These are phyloP conservation scores for Eremochloa ophiuroides DNA, from an alignment of 176 grass and related monocot species.

Conservation along the genomic window DNA sequence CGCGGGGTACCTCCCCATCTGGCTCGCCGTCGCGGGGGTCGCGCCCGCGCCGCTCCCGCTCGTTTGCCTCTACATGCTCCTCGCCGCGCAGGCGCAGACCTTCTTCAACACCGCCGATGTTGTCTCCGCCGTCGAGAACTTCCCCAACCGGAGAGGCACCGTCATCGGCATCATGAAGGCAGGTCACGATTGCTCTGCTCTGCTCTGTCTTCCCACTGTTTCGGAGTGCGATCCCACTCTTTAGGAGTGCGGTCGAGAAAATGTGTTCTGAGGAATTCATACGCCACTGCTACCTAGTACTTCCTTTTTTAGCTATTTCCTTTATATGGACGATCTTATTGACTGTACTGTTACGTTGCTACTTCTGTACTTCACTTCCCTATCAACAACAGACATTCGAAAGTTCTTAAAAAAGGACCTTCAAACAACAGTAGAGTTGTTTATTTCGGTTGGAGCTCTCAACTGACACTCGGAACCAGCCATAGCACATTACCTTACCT, in stretches of 20 bases:
- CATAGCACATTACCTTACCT: too few species aligned
- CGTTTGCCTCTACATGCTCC: slow-evolving; percentile 77
- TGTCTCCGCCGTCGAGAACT: slow-evolving; percentile 87
- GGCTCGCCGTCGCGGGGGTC: slow-evolving; percentile 61
- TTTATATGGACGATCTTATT: too few species aligned
- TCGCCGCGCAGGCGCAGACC: slow-evolving; percentile 89
- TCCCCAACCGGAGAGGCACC: slow-evolving; percentile 70
- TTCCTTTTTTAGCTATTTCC: too few species aligned
- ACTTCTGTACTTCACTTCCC: too few species aligned
- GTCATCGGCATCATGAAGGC: slow-evolving; percentile 99
- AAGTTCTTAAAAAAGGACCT: too few species aligned
- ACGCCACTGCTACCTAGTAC: too few species aligned
- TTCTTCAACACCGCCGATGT: slow-evolving; percentile 80
- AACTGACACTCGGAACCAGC: too few species aligned
- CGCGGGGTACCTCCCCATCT: slow-evolving; percentile 73
- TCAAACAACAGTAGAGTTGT: too few species aligned
- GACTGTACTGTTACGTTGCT: too few species aligned
- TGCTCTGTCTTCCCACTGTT: neutral
- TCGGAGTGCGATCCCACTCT: too few species aligned
- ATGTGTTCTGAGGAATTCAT: neutral
- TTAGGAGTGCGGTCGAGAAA: neutral
- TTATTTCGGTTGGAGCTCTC: too few species aligned
- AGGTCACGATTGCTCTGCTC: neutral
- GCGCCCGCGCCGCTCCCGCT: slow-evolving; percentile 39
- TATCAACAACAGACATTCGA: too few species aligned